Percentiles rank a stretch among this genome's conserved stretches.
Conservation (phyloP, 2,329 filamentous ascomycete genomes). For the Gremmenia infestans region DNA sequence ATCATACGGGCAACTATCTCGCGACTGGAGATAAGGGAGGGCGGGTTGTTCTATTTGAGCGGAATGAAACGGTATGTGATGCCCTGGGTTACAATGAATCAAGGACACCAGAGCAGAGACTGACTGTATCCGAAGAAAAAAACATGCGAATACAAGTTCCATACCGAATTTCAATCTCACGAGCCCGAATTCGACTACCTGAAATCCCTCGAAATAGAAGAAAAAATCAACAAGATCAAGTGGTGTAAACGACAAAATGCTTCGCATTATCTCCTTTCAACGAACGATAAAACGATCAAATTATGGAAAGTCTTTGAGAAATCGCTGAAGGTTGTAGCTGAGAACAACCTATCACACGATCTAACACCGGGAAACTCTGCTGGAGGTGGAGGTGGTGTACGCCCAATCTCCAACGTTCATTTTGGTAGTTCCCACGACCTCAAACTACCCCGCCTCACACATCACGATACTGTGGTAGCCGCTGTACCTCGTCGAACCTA, state of each 20-base stretch:
- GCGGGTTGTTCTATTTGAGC: conserved; percentile 78
- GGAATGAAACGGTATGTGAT: conserved; percentile 80
- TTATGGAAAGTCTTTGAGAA: conserved; percentile 99
- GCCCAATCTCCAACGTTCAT: conserved; percentile 63
- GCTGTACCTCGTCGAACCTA: conserved; percentile 95
- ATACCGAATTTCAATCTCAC: conserved; percentile 99
- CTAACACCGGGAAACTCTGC: conserved; percentile 68
- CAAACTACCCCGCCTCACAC: conserved; percentile 91
- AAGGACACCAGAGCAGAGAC: conserved; percentile 11
- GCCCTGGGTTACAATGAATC: neutral
- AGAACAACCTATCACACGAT: conserved; percentile 97
- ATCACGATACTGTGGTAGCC: conserved; percentile 96
- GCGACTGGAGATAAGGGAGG: conserved; percentile 89
- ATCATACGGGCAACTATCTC: conserved; percentile 84
- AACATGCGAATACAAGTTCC: conserved; percentile 99
- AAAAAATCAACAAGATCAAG: conserved; percentile 99
- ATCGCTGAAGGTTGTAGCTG: conserved; percentile 95
- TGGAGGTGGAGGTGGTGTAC: conserved; percentile 72
- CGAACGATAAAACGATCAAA: conserved; percentile 99
- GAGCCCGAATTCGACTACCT: conserved; percentile 99
- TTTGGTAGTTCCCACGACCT: conserved; percentile 80
- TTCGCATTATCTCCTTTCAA: conserved; percentile 95
- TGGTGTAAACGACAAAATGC: conserved; percentile 98
- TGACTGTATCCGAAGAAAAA: conserved; percentile 70
- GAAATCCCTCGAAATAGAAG: conserved; percentile 98